Evolutionary conservation across 169 alveolate genomes (phyloP).

Genomic region (Perkinsus olseni): DNA sequence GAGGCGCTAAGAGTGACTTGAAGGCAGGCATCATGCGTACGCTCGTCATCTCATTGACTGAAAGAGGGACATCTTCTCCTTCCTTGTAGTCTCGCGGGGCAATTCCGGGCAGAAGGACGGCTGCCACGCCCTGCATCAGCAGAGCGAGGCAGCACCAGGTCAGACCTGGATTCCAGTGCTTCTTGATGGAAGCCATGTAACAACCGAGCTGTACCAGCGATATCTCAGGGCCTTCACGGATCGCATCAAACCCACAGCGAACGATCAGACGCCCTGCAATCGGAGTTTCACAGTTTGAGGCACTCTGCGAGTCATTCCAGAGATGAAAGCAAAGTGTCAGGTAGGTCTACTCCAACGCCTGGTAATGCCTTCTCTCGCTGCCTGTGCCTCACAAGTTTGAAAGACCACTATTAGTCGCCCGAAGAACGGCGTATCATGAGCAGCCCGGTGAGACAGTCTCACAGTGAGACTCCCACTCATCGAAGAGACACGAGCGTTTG

Average conservation of each 20-base stretch:
- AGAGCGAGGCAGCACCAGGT: background rate
- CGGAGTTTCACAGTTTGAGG: no score
- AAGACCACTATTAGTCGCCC: no score
- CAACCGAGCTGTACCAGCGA: background rate
- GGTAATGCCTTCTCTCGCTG: no score
- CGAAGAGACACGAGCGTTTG: no score
- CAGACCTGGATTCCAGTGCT: background rate
- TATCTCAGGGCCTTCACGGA: background rate
- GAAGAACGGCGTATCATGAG: no score
- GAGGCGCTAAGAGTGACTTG: background rate
- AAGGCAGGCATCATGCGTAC: background rate
- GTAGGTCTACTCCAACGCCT: no score
- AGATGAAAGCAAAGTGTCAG: no score
- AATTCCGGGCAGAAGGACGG: background rate
- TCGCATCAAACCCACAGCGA: background rate
- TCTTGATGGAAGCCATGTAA: background rate
- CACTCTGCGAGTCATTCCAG: no score
- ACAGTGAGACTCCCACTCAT: no score
- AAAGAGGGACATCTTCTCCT: background rate
- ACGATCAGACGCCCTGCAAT: background rate
- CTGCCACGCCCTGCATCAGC: background rate
- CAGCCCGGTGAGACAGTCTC: no score
- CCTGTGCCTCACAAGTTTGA: no score
- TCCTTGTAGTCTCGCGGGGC: background rate
- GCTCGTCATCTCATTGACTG: background rate